phyloP scores from a whole-genome alignment of 2,329 filamentous ascomycete genomes.

The Exophiala bonariae region DNA sequence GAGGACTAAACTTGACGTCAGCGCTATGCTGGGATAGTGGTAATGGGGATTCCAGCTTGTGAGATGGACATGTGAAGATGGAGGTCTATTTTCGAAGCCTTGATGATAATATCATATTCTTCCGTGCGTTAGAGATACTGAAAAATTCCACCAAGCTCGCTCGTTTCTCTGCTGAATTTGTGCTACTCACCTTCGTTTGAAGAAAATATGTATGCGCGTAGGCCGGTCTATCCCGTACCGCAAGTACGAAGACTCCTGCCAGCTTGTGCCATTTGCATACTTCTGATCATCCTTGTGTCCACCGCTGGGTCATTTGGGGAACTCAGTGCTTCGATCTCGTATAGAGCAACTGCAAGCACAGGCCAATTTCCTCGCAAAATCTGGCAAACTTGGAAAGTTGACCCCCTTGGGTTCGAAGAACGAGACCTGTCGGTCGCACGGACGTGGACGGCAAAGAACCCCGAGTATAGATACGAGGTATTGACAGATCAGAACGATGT shows the following conservation, averaged over 20 bases:
- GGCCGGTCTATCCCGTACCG: no score
- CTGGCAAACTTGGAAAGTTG: conserved; percentile 76
- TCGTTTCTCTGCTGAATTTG: no score
- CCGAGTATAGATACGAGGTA: conserved; percentile 66
- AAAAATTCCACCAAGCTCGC: no score
- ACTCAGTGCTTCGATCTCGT: conserved; percentile 24
- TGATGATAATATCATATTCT: no score
- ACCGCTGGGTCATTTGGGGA: conserved; percentile 41
- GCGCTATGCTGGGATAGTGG: no score
- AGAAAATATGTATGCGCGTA: conserved; percentile 26
- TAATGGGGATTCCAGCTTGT: no score
- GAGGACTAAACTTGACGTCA: no score
- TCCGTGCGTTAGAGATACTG: no score
- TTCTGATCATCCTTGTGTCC: conserved; percentile 49
- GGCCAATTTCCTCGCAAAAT: conserved; percentile 65
- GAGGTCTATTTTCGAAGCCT: no score
- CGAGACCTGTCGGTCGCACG: conserved; percentile 61
- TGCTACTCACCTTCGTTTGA: no score
- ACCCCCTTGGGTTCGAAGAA: conserved; percentile 66
- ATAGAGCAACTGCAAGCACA: conserved; percentile 10
- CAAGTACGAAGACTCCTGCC: conserved; percentile 51
- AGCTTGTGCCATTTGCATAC: conserved; percentile 46
- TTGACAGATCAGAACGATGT: conserved; percentile 69
- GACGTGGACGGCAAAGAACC: conserved; percentile 68
- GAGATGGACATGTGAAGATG: no score